These are phyloP conservation scores for Sporothrix globosa DNA, from an alignment of 2,329 filamentous ascomycete species.

Conservation along the genomic window DNA sequence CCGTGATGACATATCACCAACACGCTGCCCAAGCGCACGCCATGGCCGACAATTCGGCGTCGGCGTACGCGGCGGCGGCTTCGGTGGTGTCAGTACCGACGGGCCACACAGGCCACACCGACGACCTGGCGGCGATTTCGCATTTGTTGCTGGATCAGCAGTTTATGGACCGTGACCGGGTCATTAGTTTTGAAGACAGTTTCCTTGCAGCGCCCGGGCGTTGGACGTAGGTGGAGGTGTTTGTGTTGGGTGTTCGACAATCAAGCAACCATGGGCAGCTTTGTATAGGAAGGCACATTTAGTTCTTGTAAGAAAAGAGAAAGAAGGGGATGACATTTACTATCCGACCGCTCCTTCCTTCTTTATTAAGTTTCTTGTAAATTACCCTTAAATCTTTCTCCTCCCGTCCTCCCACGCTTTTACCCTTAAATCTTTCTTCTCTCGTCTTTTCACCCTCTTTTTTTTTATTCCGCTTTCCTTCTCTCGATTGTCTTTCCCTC, in stretches of 20 bases:
- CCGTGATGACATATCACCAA: constrained; percentile 12
- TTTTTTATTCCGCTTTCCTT: no score
- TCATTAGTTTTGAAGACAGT: constrained; percentile 38
- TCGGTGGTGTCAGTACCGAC: constrained; percentile 15
- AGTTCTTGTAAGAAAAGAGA: no score
- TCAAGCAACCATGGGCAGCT: no score
- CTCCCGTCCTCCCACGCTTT: no score
- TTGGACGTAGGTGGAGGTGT: constrained; percentile 11
- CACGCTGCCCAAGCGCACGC: constrained; percentile 7
- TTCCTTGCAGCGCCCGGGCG: constrained; percentile 27
- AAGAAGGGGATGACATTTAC: no score
- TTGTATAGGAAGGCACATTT: no score
- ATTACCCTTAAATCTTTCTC: no score
- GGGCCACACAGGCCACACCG: constrained; percentile 13
- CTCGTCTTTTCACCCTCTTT: no score
- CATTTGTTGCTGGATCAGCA: constrained; percentile 38
- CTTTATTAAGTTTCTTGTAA: no score
- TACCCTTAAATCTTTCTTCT: no score
- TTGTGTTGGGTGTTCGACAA: not conserved
- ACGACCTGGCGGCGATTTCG: constrained; percentile 41
- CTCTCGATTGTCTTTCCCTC: no score
- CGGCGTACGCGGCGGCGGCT: constrained; percentile 22
- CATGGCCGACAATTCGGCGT: not conserved
- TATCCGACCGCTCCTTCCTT: no score
- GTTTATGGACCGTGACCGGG: constrained; percentile 38